Evolutionary conservation across 352 stramenopile genomes (phyloP).

Genomic region (Phytophthora multivora): DNA sequence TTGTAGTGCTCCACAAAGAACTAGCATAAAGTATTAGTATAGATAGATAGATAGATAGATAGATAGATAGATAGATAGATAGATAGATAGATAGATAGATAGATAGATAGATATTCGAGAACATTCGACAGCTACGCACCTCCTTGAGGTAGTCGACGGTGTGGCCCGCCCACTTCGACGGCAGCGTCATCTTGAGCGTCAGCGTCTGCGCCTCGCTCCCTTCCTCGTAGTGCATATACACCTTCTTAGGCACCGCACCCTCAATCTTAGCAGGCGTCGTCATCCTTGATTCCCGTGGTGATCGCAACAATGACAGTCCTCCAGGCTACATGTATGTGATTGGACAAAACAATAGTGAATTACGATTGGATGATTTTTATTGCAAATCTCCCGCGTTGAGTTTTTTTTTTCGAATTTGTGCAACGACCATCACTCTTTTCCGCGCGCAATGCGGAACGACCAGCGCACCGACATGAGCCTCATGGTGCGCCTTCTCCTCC

Average conservation of each 20-base stretch:
- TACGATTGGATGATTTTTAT: slow-evolving; percentile 18
- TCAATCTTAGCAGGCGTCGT: slow-evolving; percentile 67
- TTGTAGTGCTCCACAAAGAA: slow-evolving; percentile 93
- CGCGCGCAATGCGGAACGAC: slow-evolving; percentile 18
- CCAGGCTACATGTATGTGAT: not conserved
- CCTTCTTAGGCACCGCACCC: slow-evolving; percentile 83
- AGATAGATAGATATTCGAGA: too few relatives aligned
- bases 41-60: too few relatives aligned
- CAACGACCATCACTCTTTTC: slow-evolving; percentile 28
- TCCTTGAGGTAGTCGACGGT: slow-evolving; percentile 85
- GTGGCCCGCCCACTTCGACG: slow-evolving; percentile 85
- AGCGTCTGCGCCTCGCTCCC: slow-evolving; percentile 60
- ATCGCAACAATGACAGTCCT: too few relatives aligned
- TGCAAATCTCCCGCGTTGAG: not conserved
- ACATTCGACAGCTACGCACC: slow-evolving; percentile 33
- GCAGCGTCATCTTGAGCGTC: slow-evolving; percentile 89
- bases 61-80: too few relatives aligned
- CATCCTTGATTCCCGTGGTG: slow-evolving; percentile 2
- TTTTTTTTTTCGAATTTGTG: slow-evolving; percentile 16
- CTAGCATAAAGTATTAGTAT: slow-evolving; percentile 31
- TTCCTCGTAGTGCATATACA: slow-evolving; percentile 91
- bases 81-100: too few relatives aligned
- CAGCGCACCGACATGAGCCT: slow-evolving; percentile 48
- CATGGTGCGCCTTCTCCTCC: slow-evolving; percentile 42
- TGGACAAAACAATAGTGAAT: not conserved